These are phyloP conservation scores for Phlyctochytrium planicorne DNA, from an alignment of 192 early-diverging fungal genomes.

Conservation along the genomic window DNA sequence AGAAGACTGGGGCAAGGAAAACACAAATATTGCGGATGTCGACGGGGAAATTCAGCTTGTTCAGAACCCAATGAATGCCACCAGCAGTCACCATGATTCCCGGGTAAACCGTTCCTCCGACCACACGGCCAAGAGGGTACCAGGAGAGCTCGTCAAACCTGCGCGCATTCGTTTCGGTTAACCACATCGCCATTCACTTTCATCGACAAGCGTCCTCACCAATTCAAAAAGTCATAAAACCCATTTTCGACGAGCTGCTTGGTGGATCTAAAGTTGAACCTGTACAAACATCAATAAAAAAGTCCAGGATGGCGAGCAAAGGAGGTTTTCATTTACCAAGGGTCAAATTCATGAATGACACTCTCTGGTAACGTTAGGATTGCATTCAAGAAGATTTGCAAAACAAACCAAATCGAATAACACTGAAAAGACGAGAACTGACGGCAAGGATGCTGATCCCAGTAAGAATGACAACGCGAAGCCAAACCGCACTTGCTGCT, in stretches of 20 bases:
- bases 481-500: no score
- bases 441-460: slow-evolving; percentile 87
- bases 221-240: slow-evolving; percentile 99
- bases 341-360: slow-evolving; percentile 99
- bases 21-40: slow-evolving; percentile 99
- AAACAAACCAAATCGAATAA: slow-evolving; percentile 77
- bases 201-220: no score
- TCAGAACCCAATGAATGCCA: slow-evolving; percentile 90
- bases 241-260: slow-evolving; percentile 87
- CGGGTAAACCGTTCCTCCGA: slow-evolving; percentile 99
- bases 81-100: slow-evolving; percentile 99
- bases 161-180: not conserved
- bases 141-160: slow-evolving; percentile 95
- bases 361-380: slow-evolving; percentile 61
- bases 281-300: slow-evolving; percentile 8
- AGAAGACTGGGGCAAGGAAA: slow-evolving; percentile 95
- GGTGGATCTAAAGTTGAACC: slow-evolving; percentile 99
- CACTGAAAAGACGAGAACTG: slow-evolving; percentile 91
- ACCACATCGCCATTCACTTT: not conserved
- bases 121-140: slow-evolving; percentile 98
- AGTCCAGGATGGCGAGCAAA: slow-evolving; percentile 1
- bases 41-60: slow-evolving; percentile 90
- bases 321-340: slow-evolving; percentile 67
- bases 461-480: slow-evolving; percentile 85
- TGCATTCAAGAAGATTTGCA: not conserved